Evolutionary conservation across 371 early-diverging fungal species (phyloP), one percentile per base, ranked within the genome.

Genomic region (Catenaria anguillulae): DNA sequence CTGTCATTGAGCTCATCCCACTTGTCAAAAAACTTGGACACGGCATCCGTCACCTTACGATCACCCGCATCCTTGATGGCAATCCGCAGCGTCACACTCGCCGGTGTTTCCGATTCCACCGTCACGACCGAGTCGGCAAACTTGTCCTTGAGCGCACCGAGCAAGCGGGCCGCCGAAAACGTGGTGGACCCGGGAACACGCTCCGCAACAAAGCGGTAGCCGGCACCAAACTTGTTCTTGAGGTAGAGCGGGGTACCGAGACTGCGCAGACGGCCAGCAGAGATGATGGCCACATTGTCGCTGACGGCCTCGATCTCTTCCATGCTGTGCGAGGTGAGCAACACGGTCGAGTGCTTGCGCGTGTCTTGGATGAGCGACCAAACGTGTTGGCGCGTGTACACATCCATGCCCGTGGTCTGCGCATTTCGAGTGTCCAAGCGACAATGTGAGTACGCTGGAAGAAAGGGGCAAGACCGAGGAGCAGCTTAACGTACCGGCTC

Each of bases 221-320:
- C 76, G 24, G 73, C 42, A 19, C 73, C 70, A 63, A 73, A 73
- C 15, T 68, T 67, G 40, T 70, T 67, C 67, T 76, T 76, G 55
- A 76, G 45, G 59, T 69, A 74, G 36, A 73, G 45, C 34, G 76
- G 67, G 45, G 69, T 67, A n/a, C 75, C 76, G 33, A 71, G 56
- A 21, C 68, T 70, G 58, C 68, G 75, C 17, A 86, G 61, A 10
- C 77, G 68, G 33, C 84, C 84, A 55, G 77, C 70, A 29, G 82
- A 77, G 72, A 84, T 75, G 65, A 85, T 77, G 15, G 79, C 80
- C 62, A 85, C 80, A 2, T 77, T 65, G 69, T 84, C 84, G 31
- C 79, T 78, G 26, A 83, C 71, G 2, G 81, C 80, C 62, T 84
- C 86, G 29, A 84, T 84, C 61, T 86, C 86, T 62, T 84, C 84